Evolutionary conservation across 306 rosid genomes (phyloP), one percentile per base, ranked within the genome.

Genomic region (Vigna hirtella): DNA sequence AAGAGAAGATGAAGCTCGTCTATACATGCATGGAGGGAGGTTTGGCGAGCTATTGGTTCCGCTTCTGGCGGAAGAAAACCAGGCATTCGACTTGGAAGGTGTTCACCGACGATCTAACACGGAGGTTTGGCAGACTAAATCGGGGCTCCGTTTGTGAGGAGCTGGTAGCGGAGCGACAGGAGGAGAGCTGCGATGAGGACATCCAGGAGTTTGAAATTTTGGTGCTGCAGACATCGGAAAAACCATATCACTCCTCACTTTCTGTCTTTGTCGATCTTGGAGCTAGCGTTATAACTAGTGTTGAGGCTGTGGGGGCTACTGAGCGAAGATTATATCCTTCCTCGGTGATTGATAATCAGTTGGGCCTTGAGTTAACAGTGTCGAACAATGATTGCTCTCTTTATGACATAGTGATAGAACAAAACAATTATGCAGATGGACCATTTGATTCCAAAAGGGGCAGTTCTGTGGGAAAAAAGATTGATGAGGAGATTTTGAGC

Each of bases 231-330:
- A 20, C 20, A 20, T 20, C 1, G 20, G 20, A 20, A 20, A 20
- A 20, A 20, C 1, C 20, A 20, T 20, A 96, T 69, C 88, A 64
- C 77, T 86, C 93, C 64, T 88, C 99, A 57, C 90, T 96, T 72
- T 96, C 99, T 77, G 99, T 96, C 75, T 97, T 94, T 4, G 99
- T 96, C 66, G 99, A 96, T 90, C 98, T 96, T 77, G 99, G 99
- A 74, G 99, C 99, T 73, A 96, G 99, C 90, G 93, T 96, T 87
- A 96, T 96, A 76, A 96, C 99, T 48, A 98, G 99, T 72, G 97
- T 96, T 69, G 99, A 96, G 93, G 99, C 99, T 83, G 99, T 93
- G 83, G 95, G 90, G 76, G 90, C 91, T 30, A 96, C 98, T 42
- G 99, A 91, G 89, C 93, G 99, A 83, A 90, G 99, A 83, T 96